Conservation (phyloP, 306 rosid species). For the Coriaria nepalensis region DNA sequence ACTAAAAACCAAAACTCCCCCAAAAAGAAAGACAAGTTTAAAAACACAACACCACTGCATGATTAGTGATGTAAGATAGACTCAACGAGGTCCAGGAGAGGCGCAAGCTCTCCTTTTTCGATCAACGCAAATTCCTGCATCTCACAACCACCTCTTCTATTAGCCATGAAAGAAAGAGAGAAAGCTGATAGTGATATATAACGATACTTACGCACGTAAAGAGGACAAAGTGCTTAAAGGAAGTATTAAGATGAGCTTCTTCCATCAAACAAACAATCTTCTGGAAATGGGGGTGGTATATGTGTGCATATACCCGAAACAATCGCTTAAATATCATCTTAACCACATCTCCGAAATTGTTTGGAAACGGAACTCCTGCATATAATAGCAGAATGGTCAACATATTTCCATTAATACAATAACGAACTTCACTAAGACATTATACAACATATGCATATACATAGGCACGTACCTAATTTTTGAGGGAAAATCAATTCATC, state of each 20-base stretch:
- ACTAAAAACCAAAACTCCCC: too few species aligned
- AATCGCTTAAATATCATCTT: constrained; percentile 72
- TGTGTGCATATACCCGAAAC: constrained; percentile 85
- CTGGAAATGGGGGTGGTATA: constrained; percentile 73
- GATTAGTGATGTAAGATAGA: constrained; percentile 36
- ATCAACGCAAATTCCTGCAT: constrained; percentile 69
- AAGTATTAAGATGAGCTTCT: constrained; percentile 87
- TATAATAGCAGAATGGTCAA: constrained; percentile 2
- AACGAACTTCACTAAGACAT: constrained; percentile 1
- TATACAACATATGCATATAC: constrained; percentile 3
- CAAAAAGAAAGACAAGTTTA: too few species aligned
- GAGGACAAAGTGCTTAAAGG: constrained; percentile 87
- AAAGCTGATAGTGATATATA: neutral
- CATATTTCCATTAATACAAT: neutral
- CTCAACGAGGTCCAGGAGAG: constrained; percentile 69
- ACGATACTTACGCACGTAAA: constrained; percentile 61
- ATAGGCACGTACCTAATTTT: constrained; percentile 32
- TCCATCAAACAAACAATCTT: constrained; percentile 79
- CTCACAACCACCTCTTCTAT: constrained; percentile 2
- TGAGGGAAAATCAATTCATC: constrained; percentile 81
- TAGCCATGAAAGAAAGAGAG: neutral
- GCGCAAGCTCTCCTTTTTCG: constrained; percentile 65
- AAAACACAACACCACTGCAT: neutral
- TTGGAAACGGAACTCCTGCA: constrained; percentile 64
- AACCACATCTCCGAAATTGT: constrained; percentile 64